Conservation (phyloP, 228 moss, liverwort and hornwort species). For the Sphagnum fallax region DNA sequence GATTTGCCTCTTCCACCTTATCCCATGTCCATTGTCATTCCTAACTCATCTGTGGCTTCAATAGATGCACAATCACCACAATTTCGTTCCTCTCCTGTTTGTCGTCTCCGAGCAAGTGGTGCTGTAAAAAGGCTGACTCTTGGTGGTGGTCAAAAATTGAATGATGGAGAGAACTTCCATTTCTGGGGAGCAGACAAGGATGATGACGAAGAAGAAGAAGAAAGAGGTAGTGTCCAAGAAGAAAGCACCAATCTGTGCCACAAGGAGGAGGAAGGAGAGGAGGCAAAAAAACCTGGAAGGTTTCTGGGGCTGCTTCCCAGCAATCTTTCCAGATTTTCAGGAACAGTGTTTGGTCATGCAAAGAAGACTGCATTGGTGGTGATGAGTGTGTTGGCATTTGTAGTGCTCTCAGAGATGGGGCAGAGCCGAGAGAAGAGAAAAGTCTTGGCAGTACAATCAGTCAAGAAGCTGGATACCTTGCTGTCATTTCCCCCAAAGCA, state of each 20-base stretch:
- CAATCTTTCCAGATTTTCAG: slow-evolving; percentile 21
- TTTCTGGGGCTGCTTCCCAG: slow-evolving; percentile 32
- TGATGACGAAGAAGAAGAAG: slow-evolving; percentile 13
- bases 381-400: slow-evolving; percentile 61
- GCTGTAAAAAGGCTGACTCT: slow-evolving; percentile 51
- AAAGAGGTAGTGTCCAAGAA: slow-evolving; percentile 35
- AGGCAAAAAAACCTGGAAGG: too few relatives aligned
- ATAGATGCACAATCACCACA: slow-evolving; percentile 46
- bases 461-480: slow-evolving; percentile 23
- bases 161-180: slow-evolving; percentile 21
- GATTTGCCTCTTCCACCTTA: slow-evolving; percentile 92
- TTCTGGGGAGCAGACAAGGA: not conserved
- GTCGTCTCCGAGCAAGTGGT: slow-evolving; percentile 34
- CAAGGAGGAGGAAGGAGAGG: slow-evolving; percentile 32
- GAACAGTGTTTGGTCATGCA: slow-evolving; percentile 48
- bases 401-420: slow-evolving; percentile 68
- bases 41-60: slow-evolving; percentile 20
- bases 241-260: slow-evolving; percentile 10
- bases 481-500: slow-evolving; percentile 32
- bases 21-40: slow-evolving; percentile 27
- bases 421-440: slow-evolving; percentile 61
- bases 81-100: slow-evolving; percentile 22
- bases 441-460: slow-evolving; percentile 15
- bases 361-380: slow-evolving; percentile 70
- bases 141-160: slow-evolving; percentile 16